These are phyloP conservation scores for Trichoderma sp. DNA, from an alignment of 2,329 filamentous ascomycete genomes.

Conservation along the genomic window DNA sequence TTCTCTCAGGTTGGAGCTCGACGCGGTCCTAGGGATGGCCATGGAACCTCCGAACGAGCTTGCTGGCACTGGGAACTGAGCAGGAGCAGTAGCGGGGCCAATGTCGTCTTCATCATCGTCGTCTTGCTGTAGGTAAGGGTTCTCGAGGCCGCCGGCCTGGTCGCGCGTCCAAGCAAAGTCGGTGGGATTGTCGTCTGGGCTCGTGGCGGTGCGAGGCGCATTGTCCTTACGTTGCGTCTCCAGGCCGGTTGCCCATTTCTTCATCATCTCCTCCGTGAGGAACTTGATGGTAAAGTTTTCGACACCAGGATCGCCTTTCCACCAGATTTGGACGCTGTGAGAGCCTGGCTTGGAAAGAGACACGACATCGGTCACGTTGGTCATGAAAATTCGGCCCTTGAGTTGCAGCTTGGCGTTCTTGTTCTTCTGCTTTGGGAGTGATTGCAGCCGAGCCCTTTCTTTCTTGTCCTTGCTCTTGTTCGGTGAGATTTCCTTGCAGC, in stretches of 20 bases:
- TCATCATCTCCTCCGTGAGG: constrained; percentile 86
- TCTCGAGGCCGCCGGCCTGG: constrained; percentile 68
- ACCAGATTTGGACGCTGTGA: constrained; percentile 96
- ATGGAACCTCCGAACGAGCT: constrained; percentile 33
- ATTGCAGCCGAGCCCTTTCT: constrained; percentile 59
- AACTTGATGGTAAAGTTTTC: constrained; percentile 97
- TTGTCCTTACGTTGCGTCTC: constrained; percentile 72
- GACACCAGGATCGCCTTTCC: constrained; percentile 94
- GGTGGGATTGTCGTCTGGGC: constrained; percentile 57
- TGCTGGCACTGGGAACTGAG: constrained; percentile 39
- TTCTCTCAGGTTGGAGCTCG: constrained; percentile 74
- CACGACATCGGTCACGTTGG: constrained; percentile 94
- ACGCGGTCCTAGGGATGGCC: constrained; percentile 50
- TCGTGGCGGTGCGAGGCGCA: constrained; percentile 49
- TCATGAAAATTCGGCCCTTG: constrained; percentile 98
- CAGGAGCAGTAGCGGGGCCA: constrained; percentile 40
- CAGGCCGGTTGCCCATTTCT: constrained; percentile 83
- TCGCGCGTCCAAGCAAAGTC: constrained; percentile 80
- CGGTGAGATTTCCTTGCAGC: constrained; percentile 91
- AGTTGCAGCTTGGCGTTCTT: constrained; percentile 84
- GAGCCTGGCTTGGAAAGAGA: constrained; percentile 84
- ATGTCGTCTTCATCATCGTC: constrained; percentile 64
- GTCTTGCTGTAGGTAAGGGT: constrained; percentile 73
- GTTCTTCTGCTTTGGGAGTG: constrained; percentile 56
- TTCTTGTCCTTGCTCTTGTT: constrained; percentile 82